Evolutionary conservation across 2,329 filamentous ascomycete species (phyloP).

Genomic region (Aureobasidium sp.): DNA sequence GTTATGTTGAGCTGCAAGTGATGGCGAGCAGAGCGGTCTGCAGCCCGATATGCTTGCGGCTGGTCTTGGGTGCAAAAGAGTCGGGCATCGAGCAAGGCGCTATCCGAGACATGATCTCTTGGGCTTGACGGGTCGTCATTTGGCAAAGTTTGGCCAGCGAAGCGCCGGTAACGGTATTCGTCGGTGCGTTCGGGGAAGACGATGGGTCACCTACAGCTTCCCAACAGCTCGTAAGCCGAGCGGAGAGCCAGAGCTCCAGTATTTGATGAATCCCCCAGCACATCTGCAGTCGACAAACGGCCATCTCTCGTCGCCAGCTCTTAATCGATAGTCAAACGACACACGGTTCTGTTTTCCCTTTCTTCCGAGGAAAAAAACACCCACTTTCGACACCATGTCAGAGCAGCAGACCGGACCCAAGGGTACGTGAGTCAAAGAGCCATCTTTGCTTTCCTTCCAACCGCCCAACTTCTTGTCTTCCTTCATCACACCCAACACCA

Average conservation of each 20-base stretch:
- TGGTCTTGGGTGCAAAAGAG: neutral
- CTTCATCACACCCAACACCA: constrained; percentile 11
- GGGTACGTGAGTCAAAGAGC: constrained; percentile 12
- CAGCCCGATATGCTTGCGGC: neutral
- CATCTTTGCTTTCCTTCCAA: neutral
- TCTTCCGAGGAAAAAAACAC: constrained; percentile 6
- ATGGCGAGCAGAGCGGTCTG: neutral
- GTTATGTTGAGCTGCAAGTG: constrained; percentile 6
- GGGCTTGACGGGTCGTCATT: neutral
- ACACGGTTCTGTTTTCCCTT: neutral
- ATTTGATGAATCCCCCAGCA: constrained; percentile 8
- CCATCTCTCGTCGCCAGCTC: neutral
- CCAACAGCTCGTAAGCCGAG: constrained; percentile 11
- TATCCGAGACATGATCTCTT: neutral
- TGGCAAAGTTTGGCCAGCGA: constrained; percentile 6
- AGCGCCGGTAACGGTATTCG: constrained; percentile 11
- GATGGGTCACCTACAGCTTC: neutral
- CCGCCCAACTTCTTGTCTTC: neutral
- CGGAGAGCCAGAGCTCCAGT: constrained; percentile 4
- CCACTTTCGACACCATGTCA: constrained; percentile 1
- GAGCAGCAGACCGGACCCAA: constrained; percentile 4
- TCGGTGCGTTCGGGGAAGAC: constrained; percentile 5
- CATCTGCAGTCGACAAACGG: neutral
- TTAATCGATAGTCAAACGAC: neutral
- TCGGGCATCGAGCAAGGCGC: neutral